Base-by-base conservation (phyloP, 441 rosid genomes). In the Eutrema salsugineum region DNA sequence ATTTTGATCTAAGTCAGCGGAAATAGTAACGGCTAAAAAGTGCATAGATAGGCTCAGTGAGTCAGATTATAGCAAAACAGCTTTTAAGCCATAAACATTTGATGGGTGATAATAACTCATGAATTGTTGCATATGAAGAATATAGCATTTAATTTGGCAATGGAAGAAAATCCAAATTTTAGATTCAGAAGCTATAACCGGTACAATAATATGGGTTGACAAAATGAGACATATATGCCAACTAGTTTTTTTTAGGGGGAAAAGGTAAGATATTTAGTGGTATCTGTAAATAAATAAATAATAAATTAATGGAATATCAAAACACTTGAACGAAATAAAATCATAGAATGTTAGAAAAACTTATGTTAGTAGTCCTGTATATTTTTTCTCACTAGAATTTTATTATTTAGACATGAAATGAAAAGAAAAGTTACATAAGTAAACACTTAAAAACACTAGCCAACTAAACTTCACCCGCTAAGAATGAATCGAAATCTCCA, bases 41-140 rank as follows among this genome's bases (percentile, higher is more conserved):
- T 66, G 49, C 20, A 59, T 24, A 51, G 40, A 38, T 67, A 67
- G 68, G 73, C 68, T 50, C 78, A 51, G 78, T 53, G 73, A 67
- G 55, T 74, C 73, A 74, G 78, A 42, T 60, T 60, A 60, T 67
- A 67, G 78, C 73, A 42, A 32, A 57, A 48, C 44, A 73, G 78
- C 73, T 66, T 58, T 74, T 40, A 38, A 74, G 28, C 56, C 72
- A 68, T 50, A 66, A 11, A 32, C 38, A 10, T 20, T 36, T 51
- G 66, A 66, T 66, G 47, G 51, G 12, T 14, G 66, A 65, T 39
- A 30, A 39, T 39, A 39, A 39, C 38, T 64, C 72, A 66, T 49
- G 67, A 19, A 66, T 19, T 42, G 5, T 48, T 57, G 53, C 69
- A 51, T 24, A 50, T 51, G 47, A 42, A 63, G 33, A 17, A 24